Evolutionary conservation across 768 basidiomycete genomes (phyloP).

Genomic region (Amanita muscaria): DNA sequence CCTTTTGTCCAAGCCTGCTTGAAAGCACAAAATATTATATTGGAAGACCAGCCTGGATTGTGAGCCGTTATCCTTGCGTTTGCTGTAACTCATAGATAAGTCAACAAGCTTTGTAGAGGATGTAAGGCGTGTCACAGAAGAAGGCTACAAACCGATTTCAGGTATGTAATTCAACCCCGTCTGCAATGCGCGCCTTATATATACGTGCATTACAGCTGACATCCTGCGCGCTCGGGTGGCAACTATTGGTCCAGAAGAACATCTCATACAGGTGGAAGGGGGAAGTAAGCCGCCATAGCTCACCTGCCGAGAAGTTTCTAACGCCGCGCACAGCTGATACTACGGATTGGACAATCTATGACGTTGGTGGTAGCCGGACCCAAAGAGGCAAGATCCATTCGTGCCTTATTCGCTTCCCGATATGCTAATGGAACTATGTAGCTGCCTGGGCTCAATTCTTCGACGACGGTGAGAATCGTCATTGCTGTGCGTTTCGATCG

Average conservation of each 20-base stretch:
- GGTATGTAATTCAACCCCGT: constrained; percentile 27
- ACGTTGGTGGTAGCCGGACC: constrained; percentile 52
- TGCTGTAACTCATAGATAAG: not conserved
- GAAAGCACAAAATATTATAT: constrained; percentile 31
- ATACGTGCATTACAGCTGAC: constrained; percentile 33
- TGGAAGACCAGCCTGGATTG: constrained; percentile 58
- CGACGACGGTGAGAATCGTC: constrained; percentile 41
- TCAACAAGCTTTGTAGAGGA: constrained; percentile 48
- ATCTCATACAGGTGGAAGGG: constrained; percentile 42
- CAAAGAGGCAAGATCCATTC: constrained; percentile 37
- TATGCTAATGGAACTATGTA: constrained; percentile 15
- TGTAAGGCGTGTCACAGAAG: constrained; percentile 39
- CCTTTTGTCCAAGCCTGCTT: constrained; percentile 34
- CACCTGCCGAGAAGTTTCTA: constrained; percentile 17
- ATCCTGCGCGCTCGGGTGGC: constrained; percentile 56
- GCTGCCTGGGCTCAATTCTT: constrained; percentile 66
- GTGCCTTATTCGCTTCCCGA: not conserved
- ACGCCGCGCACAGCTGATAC: constrained; percentile 31
- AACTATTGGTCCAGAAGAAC: constrained; percentile 59
- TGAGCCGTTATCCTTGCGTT: constrained; percentile 24
- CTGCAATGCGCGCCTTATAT: not conserved
- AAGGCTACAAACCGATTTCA: constrained; percentile 43
- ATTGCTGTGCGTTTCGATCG: not conserved
- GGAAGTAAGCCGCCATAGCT: constrained; percentile 19
- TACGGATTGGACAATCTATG: constrained; percentile 58